Percentiles rank a stretch among this genome's conserved stretches.
Evolutionary conservation across 202 grass and related monocot genomes (phyloP).

Genomic region (Setaria italica): DNA sequence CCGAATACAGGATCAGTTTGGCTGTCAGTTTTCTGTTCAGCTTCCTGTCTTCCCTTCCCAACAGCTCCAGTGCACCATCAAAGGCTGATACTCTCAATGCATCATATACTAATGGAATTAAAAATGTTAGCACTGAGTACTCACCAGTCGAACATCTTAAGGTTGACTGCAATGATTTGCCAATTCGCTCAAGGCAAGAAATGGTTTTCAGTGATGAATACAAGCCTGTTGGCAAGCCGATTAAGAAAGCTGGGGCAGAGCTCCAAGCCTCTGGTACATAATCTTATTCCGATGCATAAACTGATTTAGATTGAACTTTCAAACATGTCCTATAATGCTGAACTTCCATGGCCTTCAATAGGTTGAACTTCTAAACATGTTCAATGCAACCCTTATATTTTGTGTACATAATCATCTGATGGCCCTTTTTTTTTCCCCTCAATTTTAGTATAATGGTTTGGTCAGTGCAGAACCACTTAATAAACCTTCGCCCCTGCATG

Average conservation of each 20-base stretch:
- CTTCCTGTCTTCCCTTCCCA: constrained; percentile 63
- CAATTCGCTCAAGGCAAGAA: constrained; percentile 54
- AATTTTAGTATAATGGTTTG: not conserved
- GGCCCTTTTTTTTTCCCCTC: not conserved
- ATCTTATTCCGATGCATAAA: not conserved
- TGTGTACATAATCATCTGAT: not conserved
- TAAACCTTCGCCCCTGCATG: not conserved
- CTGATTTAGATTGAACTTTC: not conserved
- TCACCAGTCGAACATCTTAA: not conserved
- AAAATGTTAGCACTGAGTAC: constrained; percentile 8
- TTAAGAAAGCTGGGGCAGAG: constrained; percentile 68
- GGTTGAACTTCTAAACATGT: not conserved
- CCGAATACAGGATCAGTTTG: constrained; percentile 67
- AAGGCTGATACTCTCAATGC: constrained; percentile 20
- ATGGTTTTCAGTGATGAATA: constrained; percentile 51
- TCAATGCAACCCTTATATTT: not conserved
- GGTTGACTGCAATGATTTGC: constrained; percentile 35
- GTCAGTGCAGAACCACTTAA: constrained; percentile 7
- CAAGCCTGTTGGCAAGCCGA: constrained; percentile 74
- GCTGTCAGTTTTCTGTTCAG: constrained; percentile 78
- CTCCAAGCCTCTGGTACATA: constrained; percentile 81
- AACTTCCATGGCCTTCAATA: not conserved
- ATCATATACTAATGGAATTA: constrained; percentile 11
- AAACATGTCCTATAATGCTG: not conserved
- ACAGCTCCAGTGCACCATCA: not conserved